A percentile compares a stretch with the other conserved stretches of the same genome.
These are phyloP conservation scores for Pouteria glomerata DNA, from an alignment of 148 eudicot species.

Conservation along the genomic window DNA sequence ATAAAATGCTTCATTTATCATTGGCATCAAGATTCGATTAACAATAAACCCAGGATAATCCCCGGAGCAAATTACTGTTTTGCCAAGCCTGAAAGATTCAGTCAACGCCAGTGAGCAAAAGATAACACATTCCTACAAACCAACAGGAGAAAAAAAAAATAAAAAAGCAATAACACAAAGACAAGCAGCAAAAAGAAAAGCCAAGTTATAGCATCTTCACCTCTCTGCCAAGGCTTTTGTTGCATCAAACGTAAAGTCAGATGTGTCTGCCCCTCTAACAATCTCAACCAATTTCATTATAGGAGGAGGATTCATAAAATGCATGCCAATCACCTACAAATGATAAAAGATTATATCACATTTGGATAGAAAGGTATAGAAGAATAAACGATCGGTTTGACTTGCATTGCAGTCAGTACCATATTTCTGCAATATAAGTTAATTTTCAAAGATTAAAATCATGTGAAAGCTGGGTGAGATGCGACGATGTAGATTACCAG, in stretches of 20 bases:
- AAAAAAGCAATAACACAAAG: neutral
- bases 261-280: constrained; percentile 78
- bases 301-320: constrained; percentile 96
- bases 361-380: neutral
- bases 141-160: neutral
- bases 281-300: constrained; percentile 88
- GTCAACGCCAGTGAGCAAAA: neutral
- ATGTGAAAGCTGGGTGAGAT: neutral
- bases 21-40: constrained; percentile 86
- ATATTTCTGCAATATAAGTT: neutral
- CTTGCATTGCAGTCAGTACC: neutral
- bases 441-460: neutral
- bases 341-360: neutral
- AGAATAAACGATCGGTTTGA: neutral
- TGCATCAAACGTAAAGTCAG: constrained; percentile 55
- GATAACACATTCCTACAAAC: neutral
- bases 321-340: constrained; percentile 91
- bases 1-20: constrained; percentile 89
- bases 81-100: constrained; percentile 59
- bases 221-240: constrained; percentile 83
- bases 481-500: neutral
- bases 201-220: constrained; percentile 24
- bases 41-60: constrained; percentile 85
- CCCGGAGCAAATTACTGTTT: constrained; percentile 69
- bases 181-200: neutral